Percentiles rank a stretch among this genome's conserved stretches.
Evolutionary conservation across 1,139 yeast genomes (phyloP).

Genomic region (Taphrina flavorubra): DNA sequence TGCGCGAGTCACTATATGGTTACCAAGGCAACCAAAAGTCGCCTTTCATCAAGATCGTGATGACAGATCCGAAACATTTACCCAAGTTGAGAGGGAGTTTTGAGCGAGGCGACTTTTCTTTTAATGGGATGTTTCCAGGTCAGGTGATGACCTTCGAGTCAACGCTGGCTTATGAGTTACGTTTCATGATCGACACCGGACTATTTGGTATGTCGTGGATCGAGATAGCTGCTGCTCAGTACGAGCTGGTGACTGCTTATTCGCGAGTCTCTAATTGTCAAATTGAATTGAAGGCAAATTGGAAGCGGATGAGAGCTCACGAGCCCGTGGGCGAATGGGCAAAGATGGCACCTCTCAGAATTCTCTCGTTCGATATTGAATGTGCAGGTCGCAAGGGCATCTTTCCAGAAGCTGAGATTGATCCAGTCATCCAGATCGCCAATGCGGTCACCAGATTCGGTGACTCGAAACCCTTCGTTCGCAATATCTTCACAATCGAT

Average conservation of each 20-base stretch:
- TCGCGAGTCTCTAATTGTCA: constrained; percentile 76
- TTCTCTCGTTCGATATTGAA: constrained; percentile 93
- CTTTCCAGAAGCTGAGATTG: constrained; percentile 92
- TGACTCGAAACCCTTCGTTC: constrained; percentile 80
- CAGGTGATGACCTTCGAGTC: constrained; percentile 74
- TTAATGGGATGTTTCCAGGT: constrained; percentile 54
- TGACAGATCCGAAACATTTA: constrained; percentile 68
- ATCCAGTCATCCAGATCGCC: constrained; percentile 96
- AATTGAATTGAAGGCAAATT: constrained; percentile 75
- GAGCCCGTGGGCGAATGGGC: constrained; percentile 93
- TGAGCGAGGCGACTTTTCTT: constrained; percentile 80
- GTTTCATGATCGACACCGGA: constrained; percentile 90
- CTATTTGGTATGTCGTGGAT: constrained; percentile 97
- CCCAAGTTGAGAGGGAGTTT: constrained; percentile 74
- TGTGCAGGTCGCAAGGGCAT: constrained; percentile 98
- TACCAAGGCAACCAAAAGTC: constrained; percentile 76
- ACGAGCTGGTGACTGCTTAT: constrained; percentile 56
- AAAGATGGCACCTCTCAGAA: constrained; percentile 89
- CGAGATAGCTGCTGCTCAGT: constrained; percentile 78
- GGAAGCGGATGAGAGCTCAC: constrained; percentile 73
- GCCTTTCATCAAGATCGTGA: constrained; percentile 77
- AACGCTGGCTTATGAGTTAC: constrained; percentile 79
- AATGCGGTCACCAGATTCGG: constrained; percentile 88
- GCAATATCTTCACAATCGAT: constrained; percentile 92
- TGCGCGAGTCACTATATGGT: constrained; percentile 93